Evolutionary conservation across 257 asterid genomes (phyloP).

Genomic region (Linaria vulgaris): DNA sequence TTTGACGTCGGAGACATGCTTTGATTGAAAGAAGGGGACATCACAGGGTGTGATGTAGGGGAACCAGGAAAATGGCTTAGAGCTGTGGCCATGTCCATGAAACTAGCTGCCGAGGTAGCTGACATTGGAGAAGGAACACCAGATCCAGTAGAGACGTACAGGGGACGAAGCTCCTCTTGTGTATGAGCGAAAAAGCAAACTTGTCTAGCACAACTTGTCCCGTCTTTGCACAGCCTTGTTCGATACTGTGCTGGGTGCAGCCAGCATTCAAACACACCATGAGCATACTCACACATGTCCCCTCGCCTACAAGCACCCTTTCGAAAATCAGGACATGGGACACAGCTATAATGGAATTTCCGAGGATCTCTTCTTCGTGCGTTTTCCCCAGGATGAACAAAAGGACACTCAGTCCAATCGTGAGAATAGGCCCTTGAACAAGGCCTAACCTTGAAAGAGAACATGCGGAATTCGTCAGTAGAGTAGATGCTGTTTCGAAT

Average conservation of each 20-base stretch:
- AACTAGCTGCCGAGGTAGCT: conserved; percentile 64
- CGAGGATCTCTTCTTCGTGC: conserved; percentile 96
- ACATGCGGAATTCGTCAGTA: conserved; percentile 93
- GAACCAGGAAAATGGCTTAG: conserved; percentile 69
- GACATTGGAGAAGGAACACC: conserved; percentile 91
- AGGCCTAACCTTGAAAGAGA: conserved; percentile 86
- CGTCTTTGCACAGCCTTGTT: conserved; percentile 87
- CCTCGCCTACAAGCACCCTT: conserved; percentile 95
- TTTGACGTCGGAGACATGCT: conserved; percentile 65
- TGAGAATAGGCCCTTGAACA: conserved; percentile 98
- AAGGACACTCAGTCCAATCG: conserved; percentile 98
- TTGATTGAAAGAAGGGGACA: conserved; percentile 63
- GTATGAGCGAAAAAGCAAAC: conserved; percentile 94
- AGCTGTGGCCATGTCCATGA: conserved; percentile 82
- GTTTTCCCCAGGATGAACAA: conserved; percentile 95
- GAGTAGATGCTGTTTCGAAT: conserved; percentile 79
- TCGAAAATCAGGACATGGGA: conserved; percentile 96
- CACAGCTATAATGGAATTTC: conserved; percentile 91
- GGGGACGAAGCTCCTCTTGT: conserved; percentile 86
- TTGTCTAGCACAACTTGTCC: conserved; percentile 73
- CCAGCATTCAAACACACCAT: conserved; percentile 99
- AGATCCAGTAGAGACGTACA: conserved; percentile 86
- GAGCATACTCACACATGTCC: conserved; percentile 97
- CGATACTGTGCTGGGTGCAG: conserved; percentile 97
- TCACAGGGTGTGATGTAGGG: conserved; percentile 66